Evolutionary conservation across 2,329 filamentous ascomycete genomes (phyloP).

Genomic region (Biscogniauxia mediterranea): DNA sequence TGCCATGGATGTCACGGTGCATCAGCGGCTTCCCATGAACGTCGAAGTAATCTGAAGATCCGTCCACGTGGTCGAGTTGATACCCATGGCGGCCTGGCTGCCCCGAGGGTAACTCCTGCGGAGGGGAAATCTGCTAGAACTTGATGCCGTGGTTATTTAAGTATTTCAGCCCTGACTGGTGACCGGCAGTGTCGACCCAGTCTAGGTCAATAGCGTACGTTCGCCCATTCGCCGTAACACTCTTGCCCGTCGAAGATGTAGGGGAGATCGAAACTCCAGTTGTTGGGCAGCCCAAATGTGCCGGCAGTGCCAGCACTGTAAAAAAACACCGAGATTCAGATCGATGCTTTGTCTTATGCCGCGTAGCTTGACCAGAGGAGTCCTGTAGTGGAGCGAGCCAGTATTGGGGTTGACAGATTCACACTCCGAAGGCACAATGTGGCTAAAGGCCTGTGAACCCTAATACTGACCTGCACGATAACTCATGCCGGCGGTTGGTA

Average conservation of each 20-base stretch:
- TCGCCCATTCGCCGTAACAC: slow-evolving; percentile 2
- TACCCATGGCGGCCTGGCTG: neutral
- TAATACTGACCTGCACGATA: neutral
- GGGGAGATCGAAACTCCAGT: slow-evolving; percentile 2
- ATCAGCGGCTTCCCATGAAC: neutral
- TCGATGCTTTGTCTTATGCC: slow-evolving; percentile 2
- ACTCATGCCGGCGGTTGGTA: neutral
- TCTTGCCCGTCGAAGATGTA: slow-evolving; percentile 1
- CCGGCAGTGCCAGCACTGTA: neutral
- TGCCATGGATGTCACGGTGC: slow-evolving; percentile 1
- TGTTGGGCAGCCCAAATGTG: neutral
- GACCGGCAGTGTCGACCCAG: neutral
- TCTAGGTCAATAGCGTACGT: slow-evolving; percentile 1
- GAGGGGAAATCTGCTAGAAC: neutral
- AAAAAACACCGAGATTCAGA: neutral
- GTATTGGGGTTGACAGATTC: slow-evolving; percentile 3
- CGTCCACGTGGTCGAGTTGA: neutral
- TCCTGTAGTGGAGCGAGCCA: neutral
- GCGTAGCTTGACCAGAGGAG: neutral
- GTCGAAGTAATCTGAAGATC: slow-evolving; percentile 1
- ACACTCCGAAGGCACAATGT: neutral
- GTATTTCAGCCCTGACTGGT: slow-evolving; percentile 1
- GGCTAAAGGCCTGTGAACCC: slow-evolving; percentile 3
- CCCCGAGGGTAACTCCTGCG: neutral
- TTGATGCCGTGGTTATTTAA: slow-evolving; percentile 3